phyloP scores from a whole-genome alignment of 1,284 basidiomycete genomes.

The Entoloma clypeatum region DNA sequence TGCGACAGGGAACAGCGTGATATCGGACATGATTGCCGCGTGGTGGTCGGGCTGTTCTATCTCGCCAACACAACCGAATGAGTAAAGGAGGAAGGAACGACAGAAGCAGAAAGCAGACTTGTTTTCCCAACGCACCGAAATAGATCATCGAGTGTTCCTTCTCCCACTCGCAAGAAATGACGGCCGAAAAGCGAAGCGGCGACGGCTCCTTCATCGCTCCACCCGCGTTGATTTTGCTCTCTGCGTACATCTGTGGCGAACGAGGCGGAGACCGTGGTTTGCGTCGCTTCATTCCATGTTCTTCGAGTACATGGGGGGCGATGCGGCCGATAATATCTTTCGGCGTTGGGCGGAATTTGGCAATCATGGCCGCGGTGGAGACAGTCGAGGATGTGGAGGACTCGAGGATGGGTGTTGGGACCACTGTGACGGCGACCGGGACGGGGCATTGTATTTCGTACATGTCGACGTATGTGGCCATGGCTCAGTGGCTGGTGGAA shows the following conservation, averaged over 20 bases:
- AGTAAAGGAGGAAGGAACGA: too few species aligned
- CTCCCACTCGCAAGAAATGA: constrained; percentile 17
- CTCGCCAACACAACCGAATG: too few species aligned
- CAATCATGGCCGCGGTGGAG: constrained; percentile 22
- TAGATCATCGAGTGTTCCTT: constrained; percentile 17
- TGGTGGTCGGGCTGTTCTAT: too few species aligned
- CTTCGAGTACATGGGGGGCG: constrained; percentile 33
- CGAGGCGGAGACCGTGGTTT: constrained; percentile 13
- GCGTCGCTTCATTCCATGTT: constrained; percentile 20
- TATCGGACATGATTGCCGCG: too few species aligned
- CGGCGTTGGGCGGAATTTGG: constrained; percentile 29
- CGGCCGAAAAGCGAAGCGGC: constrained; percentile 18
- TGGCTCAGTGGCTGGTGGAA: constrained; percentile 5
- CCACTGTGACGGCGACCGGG: constrained; percentile 1
- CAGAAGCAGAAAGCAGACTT: too few species aligned
- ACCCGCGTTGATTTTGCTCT: too few species aligned
- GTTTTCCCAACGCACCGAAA: too few species aligned
- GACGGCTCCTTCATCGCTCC: constrained; percentile 10
- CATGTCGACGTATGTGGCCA: too few species aligned
- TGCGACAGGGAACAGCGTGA: too few species aligned
- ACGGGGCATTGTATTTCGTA: not conserved
- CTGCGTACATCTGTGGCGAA: constrained; percentile 5
- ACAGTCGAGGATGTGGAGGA: constrained; percentile 11
- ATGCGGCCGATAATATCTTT: constrained; percentile 31
- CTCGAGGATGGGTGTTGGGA: constrained; percentile 5